A percentile compares a stretch with the other conserved stretches of the same genome.
Conservation (phyloP, 306 rosid genomes). For the Cucurbita pepo region DNA sequence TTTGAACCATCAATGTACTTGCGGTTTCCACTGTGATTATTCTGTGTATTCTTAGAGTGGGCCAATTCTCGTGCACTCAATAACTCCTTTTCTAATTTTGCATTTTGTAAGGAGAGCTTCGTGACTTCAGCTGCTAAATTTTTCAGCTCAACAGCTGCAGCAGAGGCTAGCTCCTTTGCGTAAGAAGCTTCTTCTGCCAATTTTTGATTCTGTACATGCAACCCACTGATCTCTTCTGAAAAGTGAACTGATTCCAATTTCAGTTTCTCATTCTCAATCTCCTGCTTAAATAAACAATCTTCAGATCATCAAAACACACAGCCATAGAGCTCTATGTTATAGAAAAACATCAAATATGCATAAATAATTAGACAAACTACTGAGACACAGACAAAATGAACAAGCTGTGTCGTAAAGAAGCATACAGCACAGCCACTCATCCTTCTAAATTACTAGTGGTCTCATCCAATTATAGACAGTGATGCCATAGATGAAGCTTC, state of each 20-base stretch:
- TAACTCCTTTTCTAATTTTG: slow-evolving; percentile 78
- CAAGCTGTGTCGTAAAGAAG: neutral
- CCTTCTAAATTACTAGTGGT: neutral
- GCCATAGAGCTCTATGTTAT: neutral
- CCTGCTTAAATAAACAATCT: slow-evolving; percentile 29
- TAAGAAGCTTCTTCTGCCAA: slow-evolving; percentile 95
- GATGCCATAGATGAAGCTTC: neutral
- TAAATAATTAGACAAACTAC: neutral
- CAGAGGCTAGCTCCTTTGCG: slow-evolving; percentile 96
- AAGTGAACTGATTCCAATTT: slow-evolving; percentile 73
- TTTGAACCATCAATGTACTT: slow-evolving; percentile 47
- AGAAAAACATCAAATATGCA: neutral
- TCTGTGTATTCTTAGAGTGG: slow-evolving; percentile 45
- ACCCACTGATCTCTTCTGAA: slow-evolving; percentile 88
- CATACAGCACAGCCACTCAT: neutral
- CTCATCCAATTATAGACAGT: neutral
- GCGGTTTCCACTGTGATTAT: slow-evolving; percentile 50
- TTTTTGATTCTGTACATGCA: slow-evolving; percentile 87
- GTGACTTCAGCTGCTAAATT: slow-evolving; percentile 98
- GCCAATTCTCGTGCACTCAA: slow-evolving; percentile 56
- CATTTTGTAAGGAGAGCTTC: slow-evolving; percentile 69
- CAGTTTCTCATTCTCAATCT: slow-evolving; percentile 76
- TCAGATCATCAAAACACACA: slow-evolving; percentile 5
- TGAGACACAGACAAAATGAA: neutral
- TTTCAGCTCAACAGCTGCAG: slow-evolving; percentile 96